Evolutionary conservation across 192 early-diverging fungal genomes (phyloP).

Genomic region (Haplosporangium gracile): DNA sequence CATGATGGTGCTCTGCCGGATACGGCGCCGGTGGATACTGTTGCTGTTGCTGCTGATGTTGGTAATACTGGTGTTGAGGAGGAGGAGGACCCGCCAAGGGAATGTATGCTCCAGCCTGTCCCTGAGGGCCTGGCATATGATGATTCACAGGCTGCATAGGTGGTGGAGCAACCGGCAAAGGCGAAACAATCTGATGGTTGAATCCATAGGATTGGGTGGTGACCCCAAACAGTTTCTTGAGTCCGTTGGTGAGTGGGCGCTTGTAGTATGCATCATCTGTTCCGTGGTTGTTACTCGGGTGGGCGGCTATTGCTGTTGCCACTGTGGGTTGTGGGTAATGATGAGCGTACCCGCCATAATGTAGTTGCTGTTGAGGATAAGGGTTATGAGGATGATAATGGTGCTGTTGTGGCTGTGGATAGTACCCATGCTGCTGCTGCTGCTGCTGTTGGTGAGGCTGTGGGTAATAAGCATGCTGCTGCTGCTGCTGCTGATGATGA

Average conservation of each 20-base stretch:
- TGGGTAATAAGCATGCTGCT: background rate
- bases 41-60: background rate
- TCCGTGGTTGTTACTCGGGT: background rate
- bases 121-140: background rate
- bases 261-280: background rate
- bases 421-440: background rate
- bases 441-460: constrained; percentile 1
- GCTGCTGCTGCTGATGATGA: background rate
- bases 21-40: background rate
- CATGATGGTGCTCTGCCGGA: background rate
- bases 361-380: background rate
- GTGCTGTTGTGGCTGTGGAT: background rate
- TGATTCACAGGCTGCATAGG: background rate
- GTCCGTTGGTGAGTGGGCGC: background rate
- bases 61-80: background rate
- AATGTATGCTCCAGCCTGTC: background rate
- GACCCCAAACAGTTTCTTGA: background rate
- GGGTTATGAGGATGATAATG: background rate
- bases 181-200: background rate
- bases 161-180: background rate
- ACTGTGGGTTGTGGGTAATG: background rate
- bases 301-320: background rate
- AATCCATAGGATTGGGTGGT: background rate
- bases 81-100: background rate
- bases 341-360: background rate